These are phyloP conservation scores for Aspergillus novoparasiticus DNA, from an alignment of 2,329 filamentous ascomycete genomes.

Conservation along the genomic window DNA sequence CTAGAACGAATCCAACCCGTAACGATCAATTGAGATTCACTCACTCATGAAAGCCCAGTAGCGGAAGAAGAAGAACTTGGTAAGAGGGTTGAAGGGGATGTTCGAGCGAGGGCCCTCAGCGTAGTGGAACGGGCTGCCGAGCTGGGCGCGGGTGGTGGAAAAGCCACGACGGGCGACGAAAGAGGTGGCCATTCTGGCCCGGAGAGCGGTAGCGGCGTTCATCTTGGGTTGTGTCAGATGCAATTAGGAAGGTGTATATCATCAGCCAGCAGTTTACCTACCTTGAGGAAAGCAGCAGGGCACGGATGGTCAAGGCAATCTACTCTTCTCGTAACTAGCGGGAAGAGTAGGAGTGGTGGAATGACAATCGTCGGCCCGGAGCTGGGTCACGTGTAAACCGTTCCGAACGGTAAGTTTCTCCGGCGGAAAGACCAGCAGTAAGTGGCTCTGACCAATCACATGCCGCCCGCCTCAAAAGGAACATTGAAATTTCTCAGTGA, in stretches of 20 bases:
- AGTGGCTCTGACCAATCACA: conserved; percentile 20
- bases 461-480: conserved; percentile 29
- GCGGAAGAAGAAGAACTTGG: conserved; percentile 77
- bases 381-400: conserved; percentile 14
- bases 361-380: conserved; percentile 18
- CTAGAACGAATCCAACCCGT: neutral
- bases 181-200: conserved; percentile 64
- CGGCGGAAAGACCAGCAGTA: conserved; percentile 13
- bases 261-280: conserved; percentile 20
- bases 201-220: conserved; percentile 69
- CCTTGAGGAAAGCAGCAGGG: conserved; percentile 35
- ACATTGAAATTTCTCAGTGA: conserved; percentile 37
- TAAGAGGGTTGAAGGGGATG: conserved; percentile 95
- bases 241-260: conserved; percentile 22
- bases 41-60: conserved; percentile 81
- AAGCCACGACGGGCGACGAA: conserved; percentile 88
- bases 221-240: conserved; percentile 64
- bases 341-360: conserved; percentile 25
- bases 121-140: conserved; percentile 96
- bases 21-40: conserved; percentile 28
- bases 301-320: conserved; percentile 20
- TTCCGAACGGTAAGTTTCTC: conserved; percentile 21
- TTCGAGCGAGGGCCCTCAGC: conserved; percentile 93
- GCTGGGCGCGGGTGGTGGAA: conserved; percentile 82
- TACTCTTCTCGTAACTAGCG: conserved; percentile 15